Conservation (phyloP, 805 yeast species). For the Priceomyces medius region DNA sequence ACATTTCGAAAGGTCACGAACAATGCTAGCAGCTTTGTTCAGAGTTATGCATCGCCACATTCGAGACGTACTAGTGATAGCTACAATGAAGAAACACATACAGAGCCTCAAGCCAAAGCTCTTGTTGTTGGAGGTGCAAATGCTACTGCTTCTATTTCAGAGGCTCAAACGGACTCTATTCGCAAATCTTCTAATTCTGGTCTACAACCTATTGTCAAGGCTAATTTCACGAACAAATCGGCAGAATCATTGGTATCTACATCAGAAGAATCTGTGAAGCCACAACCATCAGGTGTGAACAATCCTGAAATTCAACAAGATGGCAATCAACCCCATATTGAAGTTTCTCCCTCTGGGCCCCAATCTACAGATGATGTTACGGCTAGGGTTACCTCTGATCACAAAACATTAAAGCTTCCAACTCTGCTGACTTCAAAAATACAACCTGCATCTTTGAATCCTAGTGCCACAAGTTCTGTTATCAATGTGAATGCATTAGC, state of each 20-base stretch:
- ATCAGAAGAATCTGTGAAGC: background rate
- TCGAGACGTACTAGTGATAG: background rate
- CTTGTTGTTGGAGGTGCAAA: background rate
- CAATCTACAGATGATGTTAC: conserved; percentile 4
- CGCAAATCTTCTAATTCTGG: background rate
- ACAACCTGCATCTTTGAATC: conserved; percentile 20
- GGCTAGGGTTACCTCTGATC: conserved; percentile 37
- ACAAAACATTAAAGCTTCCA: conserved; percentile 31
- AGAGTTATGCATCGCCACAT: conserved; percentile 16
- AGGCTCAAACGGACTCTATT: background rate
- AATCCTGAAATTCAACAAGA: background rate
- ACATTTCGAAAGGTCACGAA: conserved; percentile 42
- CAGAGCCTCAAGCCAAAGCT: background rate
- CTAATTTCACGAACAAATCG: background rate
- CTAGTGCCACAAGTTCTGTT: conserved; percentile 33
- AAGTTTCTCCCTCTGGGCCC: background rate
- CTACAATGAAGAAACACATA: background rate
- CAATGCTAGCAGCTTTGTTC: conserved; percentile 40
- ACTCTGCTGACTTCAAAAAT: conserved; percentile 19
- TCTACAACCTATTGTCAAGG: background rate
- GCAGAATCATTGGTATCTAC: background rate
- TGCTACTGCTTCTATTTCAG: background rate
- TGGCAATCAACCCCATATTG: background rate
- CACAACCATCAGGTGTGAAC: background rate
- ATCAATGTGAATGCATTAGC: conserved; percentile 31